Percentiles rank a stretch among this genome's conserved stretches.
Conservation (phyloP, 1,139 yeast genomes). For the Arxiozyma bovina region DNA sequence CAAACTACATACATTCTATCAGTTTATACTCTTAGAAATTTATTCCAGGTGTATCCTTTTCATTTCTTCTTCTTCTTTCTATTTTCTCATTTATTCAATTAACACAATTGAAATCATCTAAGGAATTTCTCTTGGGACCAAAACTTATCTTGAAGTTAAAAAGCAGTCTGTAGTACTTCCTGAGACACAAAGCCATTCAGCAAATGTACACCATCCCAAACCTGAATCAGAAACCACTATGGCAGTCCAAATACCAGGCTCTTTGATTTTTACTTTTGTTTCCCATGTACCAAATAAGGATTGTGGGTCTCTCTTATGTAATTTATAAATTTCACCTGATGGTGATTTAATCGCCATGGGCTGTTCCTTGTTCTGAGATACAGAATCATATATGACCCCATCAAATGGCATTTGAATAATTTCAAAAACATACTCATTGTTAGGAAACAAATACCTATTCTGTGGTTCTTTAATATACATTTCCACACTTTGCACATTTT, state of each 20-base stretch:
- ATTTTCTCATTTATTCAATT: not conserved
- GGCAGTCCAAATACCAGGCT: slow-evolving; percentile 75
- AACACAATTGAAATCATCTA: not conserved
- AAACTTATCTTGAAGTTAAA: not conserved
- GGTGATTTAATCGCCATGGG: slow-evolving; percentile 75
- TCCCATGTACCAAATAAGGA: slow-evolving; percentile 51
- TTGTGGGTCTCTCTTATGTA: slow-evolving; percentile 41
- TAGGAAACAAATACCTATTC: slow-evolving; percentile 47
- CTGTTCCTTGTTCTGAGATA: slow-evolving; percentile 32
- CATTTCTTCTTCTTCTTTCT: not conserved
- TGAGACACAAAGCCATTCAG: slow-evolving; percentile 71
- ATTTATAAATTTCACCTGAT: slow-evolving; percentile 63
- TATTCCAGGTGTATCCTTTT: not conserved
- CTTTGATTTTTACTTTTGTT: slow-evolving; percentile 50
- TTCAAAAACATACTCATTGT: slow-evolving; percentile 56
- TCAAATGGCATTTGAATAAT: slow-evolving; percentile 56
- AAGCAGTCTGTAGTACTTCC: not conserved
- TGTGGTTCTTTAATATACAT: slow-evolving; percentile 82
- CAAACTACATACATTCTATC: not conserved
- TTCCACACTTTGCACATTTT: slow-evolving; percentile 61
- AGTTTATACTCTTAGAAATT: not conserved
- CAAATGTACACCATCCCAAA: slow-evolving; percentile 80
- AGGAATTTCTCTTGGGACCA: not conserved
- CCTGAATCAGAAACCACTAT: slow-evolving; percentile 74
- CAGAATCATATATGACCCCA: slow-evolving; percentile 38